Evolutionary conservation across 2,329 filamentous ascomycete species (phyloP).

Genomic region (Trematosphaeria pertusa): DNA sequence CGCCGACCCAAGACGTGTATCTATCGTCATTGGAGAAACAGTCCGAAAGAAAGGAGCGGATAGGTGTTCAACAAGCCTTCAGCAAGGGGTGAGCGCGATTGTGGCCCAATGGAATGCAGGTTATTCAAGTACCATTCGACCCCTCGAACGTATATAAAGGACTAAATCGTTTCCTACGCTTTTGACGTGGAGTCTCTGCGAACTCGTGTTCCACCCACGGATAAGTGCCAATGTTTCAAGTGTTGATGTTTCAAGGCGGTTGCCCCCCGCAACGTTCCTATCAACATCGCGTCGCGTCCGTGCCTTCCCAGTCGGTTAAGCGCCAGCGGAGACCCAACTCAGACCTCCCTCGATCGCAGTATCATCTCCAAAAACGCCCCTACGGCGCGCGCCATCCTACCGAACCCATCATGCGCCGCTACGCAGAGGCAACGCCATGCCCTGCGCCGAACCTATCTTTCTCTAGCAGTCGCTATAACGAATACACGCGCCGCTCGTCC

Average conservation of each 20-base stretch:
- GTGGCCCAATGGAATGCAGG: too few relatives aligned
- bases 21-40: too few relatives aligned
- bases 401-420: conserved; percentile 39
- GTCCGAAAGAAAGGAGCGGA: too few relatives aligned
- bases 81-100: too few relatives aligned
- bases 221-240: too few relatives aligned
- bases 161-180: too few relatives aligned
- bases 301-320: conserved; percentile 15
- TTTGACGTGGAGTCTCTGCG: too few relatives aligned
- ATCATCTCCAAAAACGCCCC: conserved; percentile 2
- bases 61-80: too few relatives aligned
- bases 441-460: conserved; percentile 40
- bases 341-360: not conserved
- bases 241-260: conserved; percentile 7
- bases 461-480: conserved; percentile 30
- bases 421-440: conserved; percentile 45
- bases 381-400: not conserved
- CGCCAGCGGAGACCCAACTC: conserved; percentile 6
- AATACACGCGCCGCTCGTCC: conserved; percentile 30
- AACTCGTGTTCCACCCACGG: too few relatives aligned
- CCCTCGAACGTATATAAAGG: too few relatives aligned
- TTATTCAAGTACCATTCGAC: too few relatives aligned
- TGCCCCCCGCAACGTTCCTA: conserved; percentile 19
- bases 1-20: too few relatives aligned
- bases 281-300: conserved; percentile 16